A percentile compares a stretch with the other conserved stretches of the same genome.
phyloP scores from a whole-genome alignment of 495 filamentous ascomycete genomes.

The Clavariopsis aquatica region DNA sequence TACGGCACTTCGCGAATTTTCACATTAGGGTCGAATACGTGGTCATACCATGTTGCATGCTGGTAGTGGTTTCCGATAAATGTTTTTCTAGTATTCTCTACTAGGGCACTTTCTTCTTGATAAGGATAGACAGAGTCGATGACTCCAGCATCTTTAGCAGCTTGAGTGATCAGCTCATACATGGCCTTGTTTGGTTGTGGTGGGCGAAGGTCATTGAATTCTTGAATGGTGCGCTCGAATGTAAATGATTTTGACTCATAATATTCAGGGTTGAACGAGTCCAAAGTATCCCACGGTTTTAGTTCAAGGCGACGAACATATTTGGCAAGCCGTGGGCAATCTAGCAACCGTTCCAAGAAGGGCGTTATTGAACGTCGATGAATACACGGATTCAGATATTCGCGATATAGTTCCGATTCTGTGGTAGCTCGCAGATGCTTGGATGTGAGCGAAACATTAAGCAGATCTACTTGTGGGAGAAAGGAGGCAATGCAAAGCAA shows the following conservation, averaged over 20 bases:
- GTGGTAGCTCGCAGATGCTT: neutral
- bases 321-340: neutral
- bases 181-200: neutral
- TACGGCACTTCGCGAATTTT: neutral
- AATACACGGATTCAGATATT: neutral
- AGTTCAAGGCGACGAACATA: neutral
- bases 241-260: neutral
- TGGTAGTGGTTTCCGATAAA: neutral
- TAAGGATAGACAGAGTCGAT: neutral
- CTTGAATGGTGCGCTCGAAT: neutral
- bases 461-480: slow-evolving; percentile 2
- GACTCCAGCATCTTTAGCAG: neutral
- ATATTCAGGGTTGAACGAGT: neutral
- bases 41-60: neutral
- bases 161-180: slow-evolving; percentile 1
- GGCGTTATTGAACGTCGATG: neutral
- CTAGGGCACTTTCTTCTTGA: neutral
- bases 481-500: neutral
- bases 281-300: neutral
- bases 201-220: neutral
- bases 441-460: slow-evolving; percentile 8
- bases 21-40: neutral
- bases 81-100: neutral
- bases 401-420: slow-evolving; percentile 4
- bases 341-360: neutral